phyloP scores from a whole-genome alignment of 2,329 filamentous ascomycete genomes.

The Drechslerella coelobrocha region DNA sequence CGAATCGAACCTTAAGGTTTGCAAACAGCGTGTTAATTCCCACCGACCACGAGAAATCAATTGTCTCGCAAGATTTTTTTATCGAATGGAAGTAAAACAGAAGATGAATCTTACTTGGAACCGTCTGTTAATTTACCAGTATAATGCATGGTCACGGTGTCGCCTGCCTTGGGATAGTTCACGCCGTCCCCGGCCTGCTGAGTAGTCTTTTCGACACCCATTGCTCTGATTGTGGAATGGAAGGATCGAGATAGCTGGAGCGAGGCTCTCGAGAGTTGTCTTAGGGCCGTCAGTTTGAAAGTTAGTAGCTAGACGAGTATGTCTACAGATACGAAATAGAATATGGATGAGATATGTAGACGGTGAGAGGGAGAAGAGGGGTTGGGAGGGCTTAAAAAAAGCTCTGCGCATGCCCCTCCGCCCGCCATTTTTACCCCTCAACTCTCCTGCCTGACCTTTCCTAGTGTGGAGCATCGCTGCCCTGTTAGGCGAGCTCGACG shows the following conservation, averaged over 20 bases:
- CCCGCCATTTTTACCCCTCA: conserved; percentile 19
- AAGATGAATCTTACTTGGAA: conserved; percentile 58
- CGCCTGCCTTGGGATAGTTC: conserved; percentile 67
- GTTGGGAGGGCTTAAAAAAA: neutral
- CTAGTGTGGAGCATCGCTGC: conserved; percentile 25
- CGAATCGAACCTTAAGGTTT: conserved; percentile 72
- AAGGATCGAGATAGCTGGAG: conserved; percentile 48
- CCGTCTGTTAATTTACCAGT: conserved; percentile 87
- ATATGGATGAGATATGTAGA: neutral
- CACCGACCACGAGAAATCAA: too few relatives aligned
- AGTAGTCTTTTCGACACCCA: conserved; percentile 78
- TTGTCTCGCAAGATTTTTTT: too few relatives aligned
- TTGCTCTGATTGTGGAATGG: conserved; percentile 57
- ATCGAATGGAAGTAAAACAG: neutral
- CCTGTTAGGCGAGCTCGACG: conserved; percentile 17
- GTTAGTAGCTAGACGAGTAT: neutral
- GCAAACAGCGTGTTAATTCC: neutral
- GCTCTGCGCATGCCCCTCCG: neutral
- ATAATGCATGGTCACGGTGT: conserved; percentile 87
- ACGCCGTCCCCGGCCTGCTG: conserved; percentile 66
- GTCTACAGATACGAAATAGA: neutral
- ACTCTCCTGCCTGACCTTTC: neutral
- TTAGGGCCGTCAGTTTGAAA: conserved; percentile 37
- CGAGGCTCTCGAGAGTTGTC: conserved; percentile 46
- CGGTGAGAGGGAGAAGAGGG: neutral